Evolutionary conservation across 2,329 filamentous ascomycete genomes (phyloP), one percentile per base, ranked within the genome.

Genomic region (Phoma sp.): DNA sequence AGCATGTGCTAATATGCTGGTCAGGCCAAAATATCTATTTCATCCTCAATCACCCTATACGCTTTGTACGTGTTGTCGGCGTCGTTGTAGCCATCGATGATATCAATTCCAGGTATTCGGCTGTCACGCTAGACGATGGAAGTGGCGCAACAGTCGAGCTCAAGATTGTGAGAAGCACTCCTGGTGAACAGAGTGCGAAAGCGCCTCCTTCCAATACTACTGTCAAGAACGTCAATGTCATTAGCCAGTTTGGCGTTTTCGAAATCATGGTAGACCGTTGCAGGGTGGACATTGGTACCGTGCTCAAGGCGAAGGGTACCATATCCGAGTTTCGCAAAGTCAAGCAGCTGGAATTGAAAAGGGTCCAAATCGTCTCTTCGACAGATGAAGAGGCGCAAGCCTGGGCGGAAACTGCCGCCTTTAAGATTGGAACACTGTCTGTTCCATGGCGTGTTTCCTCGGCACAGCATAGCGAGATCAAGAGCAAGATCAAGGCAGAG

Each of bases 71-170:
- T 32, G 60, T 82, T 7, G 75, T 80, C 4, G 80, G 78, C 8
- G 65, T 77, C 7, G 66, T 82, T 4, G 75, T 80, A 25, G 77
- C 77, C 4, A 76, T 82, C 56, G 70, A 76, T 17, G 76, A 78
- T 43, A 73, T 77, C 46, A 71, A 68, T 22, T 31, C 63, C 10
- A 74, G 68, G 50, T 80, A 76, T 59, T 74, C 74, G 2, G 62
- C 85, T 38, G 74, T 88, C 33, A 82, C 80, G 0, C 62, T 88
- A 10, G 86, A 88, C 68, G 86, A 88, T 62, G 82, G 84, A 63
- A 86, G 83, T 68, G 85, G 85, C 32, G 77, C 76, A 0, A 84
- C 77, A 5, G 77, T 88, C 51, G 84, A 87, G 43, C 73, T 87
- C 17, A 81, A 80, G 64, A 79, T 84, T 19, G 77, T 81, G 36